Conservation (phyloP, 768 basidiomycete species). For the Collybia nuda region DNA sequence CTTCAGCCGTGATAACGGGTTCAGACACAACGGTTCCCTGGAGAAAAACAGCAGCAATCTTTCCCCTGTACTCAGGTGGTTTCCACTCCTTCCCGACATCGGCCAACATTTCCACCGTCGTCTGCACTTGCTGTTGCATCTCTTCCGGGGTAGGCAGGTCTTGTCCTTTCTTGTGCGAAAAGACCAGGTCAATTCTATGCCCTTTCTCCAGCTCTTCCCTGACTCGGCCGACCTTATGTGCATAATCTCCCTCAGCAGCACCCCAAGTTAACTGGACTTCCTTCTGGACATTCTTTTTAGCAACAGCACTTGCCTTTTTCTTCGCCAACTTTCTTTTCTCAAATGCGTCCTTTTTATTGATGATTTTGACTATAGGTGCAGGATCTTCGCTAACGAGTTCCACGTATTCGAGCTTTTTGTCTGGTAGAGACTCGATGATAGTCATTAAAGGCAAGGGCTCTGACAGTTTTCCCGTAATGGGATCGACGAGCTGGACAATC, state of each 20-base stretch:
- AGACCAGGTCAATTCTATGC: conserved; percentile 52
- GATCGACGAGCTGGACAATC: conserved; percentile 47
- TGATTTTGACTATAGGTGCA: conserved; percentile 59
- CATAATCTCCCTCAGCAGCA: conserved; percentile 55
- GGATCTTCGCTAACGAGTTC: conserved; percentile 55
- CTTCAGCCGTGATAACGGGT: neutral
- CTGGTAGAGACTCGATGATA: conserved; percentile 42
- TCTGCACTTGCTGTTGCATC: conserved; percentile 43
- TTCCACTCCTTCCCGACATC: conserved; percentile 60
- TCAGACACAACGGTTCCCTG: conserved; percentile 27
- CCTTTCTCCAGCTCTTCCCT: conserved; percentile 61
- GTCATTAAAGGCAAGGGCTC: conserved; percentile 31
- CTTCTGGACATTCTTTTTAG: conserved; percentile 42
- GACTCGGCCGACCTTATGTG: conserved; percentile 64
- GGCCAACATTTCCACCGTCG: conserved; percentile 37
- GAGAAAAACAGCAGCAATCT: conserved; percentile 41
- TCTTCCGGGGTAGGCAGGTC: conserved; percentile 31
- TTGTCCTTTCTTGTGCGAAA: conserved; percentile 48
- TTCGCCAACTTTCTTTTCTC: conserved; percentile 35
- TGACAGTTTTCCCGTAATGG: conserved; percentile 38
- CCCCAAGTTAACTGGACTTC: conserved; percentile 76
- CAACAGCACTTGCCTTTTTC: conserved; percentile 31
- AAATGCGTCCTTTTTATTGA: conserved; percentile 43
- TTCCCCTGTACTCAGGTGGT: conserved; percentile 34
- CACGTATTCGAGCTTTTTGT: conserved; percentile 42